Conservation (phyloP, 352 stramenopile genomes). For the Globisporangium okanoganense region DNA sequence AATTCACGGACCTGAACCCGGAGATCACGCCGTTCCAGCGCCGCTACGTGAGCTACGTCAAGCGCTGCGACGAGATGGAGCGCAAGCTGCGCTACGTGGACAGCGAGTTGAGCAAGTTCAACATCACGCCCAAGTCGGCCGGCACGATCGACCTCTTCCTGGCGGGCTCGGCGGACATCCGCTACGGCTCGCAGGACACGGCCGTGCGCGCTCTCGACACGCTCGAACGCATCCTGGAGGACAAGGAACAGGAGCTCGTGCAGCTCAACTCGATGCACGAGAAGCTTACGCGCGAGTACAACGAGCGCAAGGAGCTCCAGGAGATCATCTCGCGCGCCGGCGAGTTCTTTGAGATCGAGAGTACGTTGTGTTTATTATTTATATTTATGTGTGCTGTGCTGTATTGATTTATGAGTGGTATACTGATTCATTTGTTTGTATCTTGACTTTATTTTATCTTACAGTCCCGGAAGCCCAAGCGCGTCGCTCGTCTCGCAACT, state of each 20-base stretch:
- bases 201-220: constrained; percentile 89
- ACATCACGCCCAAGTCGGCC: constrained; percentile 71
- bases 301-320: constrained; percentile 90
- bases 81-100: constrained; percentile 97
- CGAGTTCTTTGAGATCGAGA: constrained; percentile 87
- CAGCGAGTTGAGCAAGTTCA: constrained; percentile 93
- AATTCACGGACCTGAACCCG: constrained; percentile 99
- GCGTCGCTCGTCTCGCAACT: constrained; percentile 49
- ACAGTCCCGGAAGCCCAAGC: constrained; percentile 53
- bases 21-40: constrained; percentile 98
- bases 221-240: constrained; percentile 94
- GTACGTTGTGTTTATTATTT: constrained; percentile 19
- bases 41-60: constrained; percentile 98
- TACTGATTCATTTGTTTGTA: background rate
- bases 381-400: background rate
- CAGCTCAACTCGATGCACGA: constrained; percentile 98
- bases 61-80: constrained; percentile 99
- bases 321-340: constrained; percentile 75
- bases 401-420: constrained; percentile 8
- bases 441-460: background rate
- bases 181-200: constrained; percentile 79
- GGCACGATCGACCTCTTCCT: constrained; percentile 79
- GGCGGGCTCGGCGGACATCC: constrained; percentile 61
- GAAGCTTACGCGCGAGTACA: constrained; percentile 98
- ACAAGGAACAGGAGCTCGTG: constrained; percentile 94